These are phyloP conservation scores for Puccinia horiana DNA, from an alignment of 1,284 basidiomycete species.

Conservation along the genomic window DNA sequence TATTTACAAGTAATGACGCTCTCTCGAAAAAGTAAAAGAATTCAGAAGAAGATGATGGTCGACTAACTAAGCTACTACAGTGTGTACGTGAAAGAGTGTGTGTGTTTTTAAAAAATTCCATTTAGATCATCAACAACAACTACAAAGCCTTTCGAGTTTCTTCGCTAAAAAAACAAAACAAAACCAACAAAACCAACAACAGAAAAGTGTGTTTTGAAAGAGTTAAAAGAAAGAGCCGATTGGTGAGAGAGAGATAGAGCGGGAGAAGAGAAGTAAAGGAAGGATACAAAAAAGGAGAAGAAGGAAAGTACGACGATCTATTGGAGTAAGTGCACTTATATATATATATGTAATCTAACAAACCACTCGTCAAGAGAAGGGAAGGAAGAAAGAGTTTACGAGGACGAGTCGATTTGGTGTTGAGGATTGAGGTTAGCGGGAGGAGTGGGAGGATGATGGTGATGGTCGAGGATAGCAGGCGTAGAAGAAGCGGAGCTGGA, in stretches of 20 bases:
- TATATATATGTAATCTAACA: too few species aligned
- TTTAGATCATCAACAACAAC: too few species aligned
- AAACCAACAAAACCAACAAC: background rate
- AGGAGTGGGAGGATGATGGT: background rate
- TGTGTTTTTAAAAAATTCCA: too few species aligned
- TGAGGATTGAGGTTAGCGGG: background rate
- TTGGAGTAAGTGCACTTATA: too few species aligned
- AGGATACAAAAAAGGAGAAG: background rate
- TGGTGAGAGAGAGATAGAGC: background rate
- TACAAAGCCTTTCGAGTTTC: too few species aligned
- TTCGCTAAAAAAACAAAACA: background rate
- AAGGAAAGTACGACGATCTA: background rate
- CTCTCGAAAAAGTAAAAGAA: too few species aligned
- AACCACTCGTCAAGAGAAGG: too few species aligned
- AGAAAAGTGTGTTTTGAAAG: background rate
- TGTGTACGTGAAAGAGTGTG: too few species aligned
- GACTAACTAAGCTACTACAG: too few species aligned
- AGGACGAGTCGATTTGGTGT: background rate
- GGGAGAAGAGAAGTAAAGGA: background rate
- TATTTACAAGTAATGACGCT: too few species aligned
- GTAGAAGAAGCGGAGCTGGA: background rate
- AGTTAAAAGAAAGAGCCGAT: background rate
- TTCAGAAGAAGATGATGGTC: too few species aligned
- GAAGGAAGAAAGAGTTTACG: background rate
- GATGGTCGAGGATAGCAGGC: background rate